Evolutionary conservation across 2,329 filamentous ascomycete genomes (phyloP).

Genomic region (Hortaea werneckii): DNA sequence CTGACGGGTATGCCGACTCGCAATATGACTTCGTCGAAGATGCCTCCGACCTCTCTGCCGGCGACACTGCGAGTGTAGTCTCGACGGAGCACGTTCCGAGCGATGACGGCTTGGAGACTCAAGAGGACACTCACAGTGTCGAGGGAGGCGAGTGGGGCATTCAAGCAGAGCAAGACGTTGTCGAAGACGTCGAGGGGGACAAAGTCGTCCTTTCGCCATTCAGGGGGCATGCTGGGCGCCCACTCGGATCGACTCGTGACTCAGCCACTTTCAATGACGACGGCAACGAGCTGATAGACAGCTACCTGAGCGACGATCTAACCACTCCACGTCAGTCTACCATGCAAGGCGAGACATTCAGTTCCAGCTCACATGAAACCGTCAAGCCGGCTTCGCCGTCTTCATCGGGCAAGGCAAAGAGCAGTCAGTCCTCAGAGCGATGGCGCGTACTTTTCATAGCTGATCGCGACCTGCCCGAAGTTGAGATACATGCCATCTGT

Average conservation of each 20-base stretch:
- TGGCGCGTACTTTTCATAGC: neutral
- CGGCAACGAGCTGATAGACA: conserved; percentile 11
- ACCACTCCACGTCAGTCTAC: conserved; percentile 24
- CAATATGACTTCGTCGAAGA: conserved; percentile 25
- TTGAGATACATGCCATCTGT: neutral
- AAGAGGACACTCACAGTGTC: conserved; percentile 6
- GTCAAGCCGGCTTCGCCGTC: neutral
- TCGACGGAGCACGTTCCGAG: conserved; percentile 11
- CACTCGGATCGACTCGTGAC: neutral
- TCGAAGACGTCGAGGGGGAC: neutral
- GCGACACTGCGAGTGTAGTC: conserved; percentile 23
- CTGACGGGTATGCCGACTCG: conserved; percentile 14
- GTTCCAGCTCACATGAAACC: neutral
- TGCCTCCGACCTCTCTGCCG: conserved; percentile 22
- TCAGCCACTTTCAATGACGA: neutral
- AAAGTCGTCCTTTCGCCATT: neutral
- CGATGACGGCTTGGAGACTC: conserved; percentile 10
- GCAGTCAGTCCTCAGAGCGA: neutral
- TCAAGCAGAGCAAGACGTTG: neutral
- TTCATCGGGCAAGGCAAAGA: neutral
- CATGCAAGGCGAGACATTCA: conserved; percentile 1
- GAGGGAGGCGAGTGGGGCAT: neutral
- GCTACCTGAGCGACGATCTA: conserved; percentile 21
- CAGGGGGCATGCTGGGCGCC: neutral
- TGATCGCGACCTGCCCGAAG: neutral